Percentiles rank a stretch among this genome's conserved stretches.
phyloP scores from a whole-genome alignment of 345 rosid species.

The Melastoma malabathricum region DNA sequence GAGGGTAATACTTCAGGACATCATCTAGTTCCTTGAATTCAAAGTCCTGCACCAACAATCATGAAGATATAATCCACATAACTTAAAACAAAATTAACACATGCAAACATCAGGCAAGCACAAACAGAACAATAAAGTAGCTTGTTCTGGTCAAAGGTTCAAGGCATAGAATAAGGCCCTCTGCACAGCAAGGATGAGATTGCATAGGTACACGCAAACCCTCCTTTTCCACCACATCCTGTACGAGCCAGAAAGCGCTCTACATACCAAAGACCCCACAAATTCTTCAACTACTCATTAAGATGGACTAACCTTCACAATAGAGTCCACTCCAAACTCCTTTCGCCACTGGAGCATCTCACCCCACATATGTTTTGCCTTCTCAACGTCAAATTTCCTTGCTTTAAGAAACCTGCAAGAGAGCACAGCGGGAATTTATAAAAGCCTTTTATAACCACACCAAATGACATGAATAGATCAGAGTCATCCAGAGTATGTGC shows the following conservation, averaged over 20 bases:
- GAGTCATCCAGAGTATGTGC: too few relatives aligned
- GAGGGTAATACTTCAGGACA: conserved; percentile 75
- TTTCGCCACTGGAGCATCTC: conserved; percentile 97
- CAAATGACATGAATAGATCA: neutral
- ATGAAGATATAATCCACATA: conserved; percentile 3
- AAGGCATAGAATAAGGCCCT: too few relatives aligned
- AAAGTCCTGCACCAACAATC: conserved; percentile 49
- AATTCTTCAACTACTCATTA: neutral
- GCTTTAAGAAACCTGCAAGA: conserved; percentile 69
- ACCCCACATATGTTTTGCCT: conserved; percentile 95
- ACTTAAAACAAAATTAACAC: neutral
- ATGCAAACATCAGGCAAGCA: neutral
- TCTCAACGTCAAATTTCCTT: conserved; percentile 79
- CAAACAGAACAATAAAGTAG: too few relatives aligned
- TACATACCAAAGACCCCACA: neutral
- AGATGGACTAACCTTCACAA: conserved; percentile 43
- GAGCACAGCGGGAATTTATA: neutral
- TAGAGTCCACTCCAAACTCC: conserved; percentile 70
- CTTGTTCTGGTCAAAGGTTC: too few relatives aligned
- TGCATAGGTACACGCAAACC: too few relatives aligned
- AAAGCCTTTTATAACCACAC: neutral
- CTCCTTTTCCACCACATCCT: too few relatives aligned
- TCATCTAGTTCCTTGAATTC: conserved; percentile 74
- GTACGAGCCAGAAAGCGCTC: too few relatives aligned
- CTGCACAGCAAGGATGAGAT: too few relatives aligned